Evolutionary conservation across 768 basidiomycete species (phyloP).

Genomic region (Dioszegia aurantiaca): DNA sequence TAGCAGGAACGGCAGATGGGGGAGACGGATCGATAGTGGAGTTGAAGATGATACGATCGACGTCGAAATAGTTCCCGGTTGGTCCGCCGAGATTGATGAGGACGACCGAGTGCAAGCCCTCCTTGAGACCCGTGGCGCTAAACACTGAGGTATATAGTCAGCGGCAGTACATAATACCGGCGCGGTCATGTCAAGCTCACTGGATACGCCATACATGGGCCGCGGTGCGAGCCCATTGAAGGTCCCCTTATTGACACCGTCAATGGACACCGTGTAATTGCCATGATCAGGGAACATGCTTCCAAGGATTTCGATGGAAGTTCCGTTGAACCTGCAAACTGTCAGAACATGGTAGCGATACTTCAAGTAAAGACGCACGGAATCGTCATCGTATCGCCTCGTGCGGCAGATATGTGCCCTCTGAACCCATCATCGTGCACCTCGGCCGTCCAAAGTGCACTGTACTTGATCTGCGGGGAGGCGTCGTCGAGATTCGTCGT

Average conservation of each 20-base stretch:
- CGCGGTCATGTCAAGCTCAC: too few species aligned
- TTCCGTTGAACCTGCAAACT: constrained; percentile 16
- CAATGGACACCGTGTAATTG: not conserved
- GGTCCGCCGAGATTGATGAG: constrained; percentile 8
- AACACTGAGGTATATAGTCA: constrained; percentile 12
- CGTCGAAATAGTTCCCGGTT: constrained; percentile 15
- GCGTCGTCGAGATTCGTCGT: constrained; percentile 32
- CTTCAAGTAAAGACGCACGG: too few species aligned
- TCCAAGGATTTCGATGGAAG: constrained; percentile 13
- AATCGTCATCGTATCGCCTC: too few species aligned
- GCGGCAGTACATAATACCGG: too few species aligned
- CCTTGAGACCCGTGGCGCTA: not conserved
- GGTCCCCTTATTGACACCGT: constrained; percentile 2
- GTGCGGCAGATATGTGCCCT: too few species aligned
- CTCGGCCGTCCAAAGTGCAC: constrained; percentile 9
- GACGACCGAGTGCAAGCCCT: constrained; percentile 3
- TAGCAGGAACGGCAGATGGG: not conserved
- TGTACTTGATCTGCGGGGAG: constrained; percentile 17
- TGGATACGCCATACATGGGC: not conserved
- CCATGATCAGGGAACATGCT: constrained; percentile 2
- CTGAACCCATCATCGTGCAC: too few species aligned
- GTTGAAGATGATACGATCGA: constrained; percentile 36
- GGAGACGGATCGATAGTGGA: constrained; percentile 19
- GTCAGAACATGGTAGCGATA: too few species aligned
- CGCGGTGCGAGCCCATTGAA: not conserved